Percentiles rank a stretch among this genome's conserved stretches.
phyloP scores from a whole-genome alignment of 1,284 basidiomycete genomes.

The Schizophyllum amplum region DNA sequence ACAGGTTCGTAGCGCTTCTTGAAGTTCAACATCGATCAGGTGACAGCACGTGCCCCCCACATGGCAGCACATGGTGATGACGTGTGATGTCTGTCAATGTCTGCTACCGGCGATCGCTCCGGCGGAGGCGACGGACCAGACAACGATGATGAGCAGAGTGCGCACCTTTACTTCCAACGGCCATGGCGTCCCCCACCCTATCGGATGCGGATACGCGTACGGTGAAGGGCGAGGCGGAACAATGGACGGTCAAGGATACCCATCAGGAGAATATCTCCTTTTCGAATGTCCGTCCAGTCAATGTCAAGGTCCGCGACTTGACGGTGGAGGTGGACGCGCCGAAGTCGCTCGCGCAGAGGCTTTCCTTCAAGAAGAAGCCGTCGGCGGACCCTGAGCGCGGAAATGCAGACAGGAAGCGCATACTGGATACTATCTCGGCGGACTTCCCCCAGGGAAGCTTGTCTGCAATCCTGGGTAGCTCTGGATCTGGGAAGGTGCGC shows the following conservation, averaged over 20 bases:
- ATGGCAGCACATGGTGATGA: too few species aligned
- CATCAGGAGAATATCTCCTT: not conserved
- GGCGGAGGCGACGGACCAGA: not conserved
- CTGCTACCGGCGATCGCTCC: not conserved
- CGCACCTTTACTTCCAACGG: not conserved
- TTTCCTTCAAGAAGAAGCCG: not conserved
- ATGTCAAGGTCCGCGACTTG: not conserved
- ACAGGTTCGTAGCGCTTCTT: too few species aligned
- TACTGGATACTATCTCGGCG: not conserved
- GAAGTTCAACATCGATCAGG: too few species aligned
- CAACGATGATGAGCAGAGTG: not conserved
- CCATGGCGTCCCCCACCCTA: not conserved
- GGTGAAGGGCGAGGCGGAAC: not conserved
- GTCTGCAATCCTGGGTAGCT: constrained; percentile 12
- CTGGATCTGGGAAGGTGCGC: constrained; percentile 8
- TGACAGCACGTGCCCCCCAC: too few species aligned
- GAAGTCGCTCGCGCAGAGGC: not conserved
- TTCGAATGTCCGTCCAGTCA: not conserved
- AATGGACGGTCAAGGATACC: not conserved
- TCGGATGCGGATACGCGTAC: not conserved
- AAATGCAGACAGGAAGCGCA: not conserved
- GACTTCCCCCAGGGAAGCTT: not conserved
- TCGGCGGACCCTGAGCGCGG: not conserved
- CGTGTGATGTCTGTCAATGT: not conserved
- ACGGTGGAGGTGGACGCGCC: not conserved